Percentiles rank a stretch among this genome's conserved stretches.
phyloP scores from a whole-genome alignment of 345 rosid species.

The Passiflora organensis region DNA sequence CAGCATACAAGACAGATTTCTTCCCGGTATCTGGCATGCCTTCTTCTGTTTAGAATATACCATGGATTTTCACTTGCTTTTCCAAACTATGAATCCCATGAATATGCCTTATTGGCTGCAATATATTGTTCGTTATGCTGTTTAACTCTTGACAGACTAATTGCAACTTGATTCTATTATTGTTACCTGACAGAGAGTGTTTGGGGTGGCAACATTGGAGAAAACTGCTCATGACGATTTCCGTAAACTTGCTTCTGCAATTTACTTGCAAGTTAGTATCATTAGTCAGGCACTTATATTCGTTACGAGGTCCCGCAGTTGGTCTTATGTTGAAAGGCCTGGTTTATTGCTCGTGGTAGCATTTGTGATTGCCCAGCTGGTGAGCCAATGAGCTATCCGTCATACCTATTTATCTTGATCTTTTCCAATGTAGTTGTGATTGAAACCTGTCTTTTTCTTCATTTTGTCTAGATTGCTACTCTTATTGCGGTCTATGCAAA shows the following conservation, averaged over 20 bases:
- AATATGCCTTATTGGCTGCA: background rate
- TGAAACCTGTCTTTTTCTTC: conserved; percentile 10
- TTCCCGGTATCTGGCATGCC: conserved; percentile 60
- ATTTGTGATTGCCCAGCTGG: conserved; percentile 89
- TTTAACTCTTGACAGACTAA: conserved; percentile 4
- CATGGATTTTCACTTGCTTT: background rate
- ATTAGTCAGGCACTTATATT: conserved; percentile 96
- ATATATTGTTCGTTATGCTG: background rate
- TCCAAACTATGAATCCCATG: background rate
- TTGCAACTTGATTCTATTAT: conserved; percentile 9
- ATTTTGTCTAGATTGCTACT: conserved; percentile 69
- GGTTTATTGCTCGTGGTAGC: conserved; percentile 71
- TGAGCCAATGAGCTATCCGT: conserved; percentile 29
- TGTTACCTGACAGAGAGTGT: conserved; percentile 47
- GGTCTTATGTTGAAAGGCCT: conserved; percentile 96
- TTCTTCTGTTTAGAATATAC: conserved; percentile 2
- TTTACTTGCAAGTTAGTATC: conserved; percentile 94
- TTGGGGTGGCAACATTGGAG: conserved; percentile 84
- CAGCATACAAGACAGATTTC: conserved; percentile 84
- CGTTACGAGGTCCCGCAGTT: conserved; percentile 89
- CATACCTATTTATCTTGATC: background rate
- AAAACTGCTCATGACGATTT: conserved; percentile 85
- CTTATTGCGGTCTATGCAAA: conserved; percentile 91
- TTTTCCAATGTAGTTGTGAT: conserved; percentile 2
- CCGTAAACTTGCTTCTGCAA: conserved; percentile 91